These are phyloP conservation scores for Nemania sp. DNA, from an alignment of 2,329 filamentous ascomycete genomes.

Conservation along the genomic window DNA sequence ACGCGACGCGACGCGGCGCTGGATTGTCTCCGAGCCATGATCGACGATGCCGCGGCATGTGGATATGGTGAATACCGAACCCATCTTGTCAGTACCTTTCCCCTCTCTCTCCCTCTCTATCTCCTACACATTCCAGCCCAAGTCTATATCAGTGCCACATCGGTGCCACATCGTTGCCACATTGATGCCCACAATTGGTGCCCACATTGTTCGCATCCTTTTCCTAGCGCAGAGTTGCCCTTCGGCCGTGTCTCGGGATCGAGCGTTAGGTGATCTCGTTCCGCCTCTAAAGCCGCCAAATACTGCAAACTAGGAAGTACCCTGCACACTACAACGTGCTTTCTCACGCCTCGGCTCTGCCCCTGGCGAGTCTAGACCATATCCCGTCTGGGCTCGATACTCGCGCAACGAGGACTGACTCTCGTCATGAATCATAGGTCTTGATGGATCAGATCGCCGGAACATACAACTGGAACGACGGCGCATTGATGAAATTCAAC, in stretches of 20 bases:
- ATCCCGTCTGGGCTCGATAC: not conserved
- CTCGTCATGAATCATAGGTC: slow-evolving; percentile 23
- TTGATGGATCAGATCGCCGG: slow-evolving; percentile 51
- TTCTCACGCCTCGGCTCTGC: not conserved
- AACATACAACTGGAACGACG: slow-evolving; percentile 49
- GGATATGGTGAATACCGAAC: slow-evolving; percentile 52
- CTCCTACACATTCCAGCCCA: too few species aligned
- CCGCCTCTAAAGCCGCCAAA: too few species aligned
- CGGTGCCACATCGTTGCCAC: too few species aligned
- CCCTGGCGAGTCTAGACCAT: not conserved
- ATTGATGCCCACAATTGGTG: too few species aligned
- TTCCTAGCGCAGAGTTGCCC: not conserved
- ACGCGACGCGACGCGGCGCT: slow-evolving; percentile 34
- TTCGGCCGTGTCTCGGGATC: not conserved
- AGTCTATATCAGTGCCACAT: too few species aligned
- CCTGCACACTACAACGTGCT: not conserved
- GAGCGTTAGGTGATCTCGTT: not conserved
- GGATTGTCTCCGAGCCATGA: slow-evolving; percentile 38
- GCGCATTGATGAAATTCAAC: slow-evolving; percentile 47
- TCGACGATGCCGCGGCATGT: slow-evolving; percentile 45
- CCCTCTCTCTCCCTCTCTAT: too few species aligned
- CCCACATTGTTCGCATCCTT: too few species aligned
- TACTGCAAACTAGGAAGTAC: too few species aligned
- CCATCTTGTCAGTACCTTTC: slow-evolving; percentile 43
- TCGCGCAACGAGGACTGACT: not conserved